phyloP scores from a whole-genome alignment of 768 basidiomycete genomes.

The Lactifluus hygrophoroides region DNA sequence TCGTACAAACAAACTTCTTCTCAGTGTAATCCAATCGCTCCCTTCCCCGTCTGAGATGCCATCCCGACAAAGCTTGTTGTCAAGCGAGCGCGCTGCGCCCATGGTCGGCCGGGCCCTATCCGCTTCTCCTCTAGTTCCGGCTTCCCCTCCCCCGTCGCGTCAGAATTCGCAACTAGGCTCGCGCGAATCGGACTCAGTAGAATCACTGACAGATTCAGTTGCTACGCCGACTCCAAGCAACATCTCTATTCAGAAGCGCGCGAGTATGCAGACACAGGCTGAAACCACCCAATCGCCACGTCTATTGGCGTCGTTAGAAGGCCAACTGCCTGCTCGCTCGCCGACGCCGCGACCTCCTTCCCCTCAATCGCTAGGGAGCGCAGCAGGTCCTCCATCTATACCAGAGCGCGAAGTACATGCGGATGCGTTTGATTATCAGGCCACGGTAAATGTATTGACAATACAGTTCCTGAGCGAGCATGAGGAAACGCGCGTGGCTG shows the following conservation, averaged over 20 bases:
- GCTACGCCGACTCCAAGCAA: constrained; percentile 17
- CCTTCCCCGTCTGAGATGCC: constrained; percentile 58
- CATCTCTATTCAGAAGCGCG: constrained; percentile 21
- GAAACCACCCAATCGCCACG: background rate
- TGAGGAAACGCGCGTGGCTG: constrained; percentile 92
- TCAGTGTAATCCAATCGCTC: constrained; percentile 76
- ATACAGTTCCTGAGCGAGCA: constrained; percentile 94
- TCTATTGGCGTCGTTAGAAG: constrained; percentile 6
- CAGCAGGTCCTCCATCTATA: constrained; percentile 24
- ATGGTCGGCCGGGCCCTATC: constrained; percentile 29
- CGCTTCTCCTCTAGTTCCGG: constrained; percentile 45
- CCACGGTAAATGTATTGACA: constrained; percentile 87
- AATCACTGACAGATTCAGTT: constrained; percentile 32
- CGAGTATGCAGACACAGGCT: constrained; percentile 5
- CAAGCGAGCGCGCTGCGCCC: constrained; percentile 22
- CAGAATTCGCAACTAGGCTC: constrained; percentile 36
- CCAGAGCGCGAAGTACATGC: constrained; percentile 34
- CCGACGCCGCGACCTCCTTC: constrained; percentile 25
- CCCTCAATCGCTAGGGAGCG: constrained; percentile 15
- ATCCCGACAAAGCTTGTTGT: constrained; percentile 26
- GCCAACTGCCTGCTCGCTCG: constrained; percentile 23
- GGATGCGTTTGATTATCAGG: constrained; percentile 85
- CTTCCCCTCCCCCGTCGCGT: constrained; percentile 37
- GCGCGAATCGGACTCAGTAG: constrained; percentile 43
- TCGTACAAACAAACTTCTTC: constrained; percentile 78